Conservation (phyloP, 78 protist species). For the Dictyostelium intermedium region DNA sequence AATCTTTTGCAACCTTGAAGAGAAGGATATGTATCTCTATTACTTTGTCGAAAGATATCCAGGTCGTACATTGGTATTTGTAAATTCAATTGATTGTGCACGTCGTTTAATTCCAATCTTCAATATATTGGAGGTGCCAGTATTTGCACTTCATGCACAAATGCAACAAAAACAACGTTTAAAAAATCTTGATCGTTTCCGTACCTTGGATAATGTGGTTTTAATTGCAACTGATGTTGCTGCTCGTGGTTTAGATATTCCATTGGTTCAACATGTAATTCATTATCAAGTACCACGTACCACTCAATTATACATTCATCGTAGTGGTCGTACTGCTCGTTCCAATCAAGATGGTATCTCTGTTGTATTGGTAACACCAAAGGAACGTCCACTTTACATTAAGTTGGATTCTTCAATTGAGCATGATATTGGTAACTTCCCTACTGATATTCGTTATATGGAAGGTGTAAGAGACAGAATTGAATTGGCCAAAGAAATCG, state of each 20-base stretch:
- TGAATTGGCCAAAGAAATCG: constrained; percentile 39
- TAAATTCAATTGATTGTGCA: constrained; percentile 81
- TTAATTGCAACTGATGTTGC: constrained; percentile 99
- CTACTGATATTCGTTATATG: constrained; percentile 62
- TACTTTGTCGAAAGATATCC: constrained; percentile 64
- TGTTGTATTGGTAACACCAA: constrained; percentile 91
- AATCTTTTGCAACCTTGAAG: constrained; percentile 62
- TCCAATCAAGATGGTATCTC: constrained; percentile 93
- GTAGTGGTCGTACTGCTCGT: constrained; percentile 96
- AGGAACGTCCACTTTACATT: constrained; percentile 84
- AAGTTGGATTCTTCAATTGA: constrained; percentile 70
- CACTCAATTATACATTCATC: constrained; percentile 88
- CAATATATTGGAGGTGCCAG: constrained; percentile 89
- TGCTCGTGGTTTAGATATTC: constrained; percentile 98
- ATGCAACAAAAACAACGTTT: constrained; percentile 90
- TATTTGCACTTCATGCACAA: constrained; percentile 96
- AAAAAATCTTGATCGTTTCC: constrained; percentile 80
- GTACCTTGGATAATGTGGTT: constrained; percentile 50
- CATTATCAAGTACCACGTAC: constrained; percentile 52
- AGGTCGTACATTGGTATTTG: constrained; percentile 90
- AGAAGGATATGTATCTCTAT: constrained; percentile 62
- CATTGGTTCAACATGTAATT: constrained; percentile 63
- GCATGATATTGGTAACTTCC: constrained; percentile 62
- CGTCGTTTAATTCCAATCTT: constrained; percentile 88
- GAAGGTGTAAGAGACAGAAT: constrained; percentile 34